Base-by-base conservation (phyloP, 2,329 filamentous ascomycete species). In the Phialophora verrucosa region DNA sequence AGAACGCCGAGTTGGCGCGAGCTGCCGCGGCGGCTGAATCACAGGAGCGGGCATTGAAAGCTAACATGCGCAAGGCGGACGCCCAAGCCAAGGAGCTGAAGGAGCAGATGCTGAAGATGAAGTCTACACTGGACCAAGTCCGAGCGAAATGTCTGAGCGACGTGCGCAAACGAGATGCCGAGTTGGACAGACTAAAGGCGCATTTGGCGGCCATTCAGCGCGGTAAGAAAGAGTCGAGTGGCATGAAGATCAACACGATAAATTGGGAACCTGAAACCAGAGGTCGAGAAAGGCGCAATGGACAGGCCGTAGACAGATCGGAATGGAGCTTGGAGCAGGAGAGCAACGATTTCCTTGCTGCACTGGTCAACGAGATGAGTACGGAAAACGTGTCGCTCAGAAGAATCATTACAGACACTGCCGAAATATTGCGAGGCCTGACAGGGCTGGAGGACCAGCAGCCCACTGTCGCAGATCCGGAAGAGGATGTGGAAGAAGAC, bases 321-420 rank as follows among this genome's bases (percentile, higher is more conserved):
- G 84, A 78, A 62, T 89, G 94, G 77, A 91, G 88, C 72, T 80
- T 98, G 67, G 89, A 89, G 73, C 88, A 90, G 76, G 95, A 98
- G 79, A 96, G 94, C 4, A 97, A 94, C 56, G 89, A 93, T 58
- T 97, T 97, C 75, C 81, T 99, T 64, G 0, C 89, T 91, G 74
- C 81, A 97, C 65, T 93, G 92, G 32, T 74, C 17, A 70, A 72
- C 20, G 71, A 72, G 59, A 72, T 98, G 65, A 95, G 92, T 74
- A 92, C 96, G 71, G 95, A 99, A 77, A 99, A 99, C 74, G 93
- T 97, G 75, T 85, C 87, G 4, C 79, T 98, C 12, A 87, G 96
- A 44, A 83, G 82, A 1, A 82, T 97, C 32, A 84, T 96, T 59
- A 83, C 88, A 60, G 87, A 86, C 59, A 91, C 92, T 0, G 85